Base-by-base conservation (phyloP, 768 basidiomycete species). In the Hortiboletus flavorubellus region DNA sequence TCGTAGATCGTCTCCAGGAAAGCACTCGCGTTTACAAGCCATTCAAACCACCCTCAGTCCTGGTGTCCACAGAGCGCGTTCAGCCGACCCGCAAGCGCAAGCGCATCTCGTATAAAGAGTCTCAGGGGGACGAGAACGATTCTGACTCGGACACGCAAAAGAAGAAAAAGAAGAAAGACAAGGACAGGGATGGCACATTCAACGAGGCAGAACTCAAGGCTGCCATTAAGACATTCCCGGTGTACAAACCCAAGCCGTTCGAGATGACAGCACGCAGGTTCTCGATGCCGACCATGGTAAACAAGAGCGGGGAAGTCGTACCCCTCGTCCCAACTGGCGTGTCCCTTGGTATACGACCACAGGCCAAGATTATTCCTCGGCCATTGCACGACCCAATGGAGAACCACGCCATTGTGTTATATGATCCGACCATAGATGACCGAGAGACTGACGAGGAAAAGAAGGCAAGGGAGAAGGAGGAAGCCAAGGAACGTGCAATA, bases 301-400 rank as follows among this genome's bases (percentile, higher is more conserved):
- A 78, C 69, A 85, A 85, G 70, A 80, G 84, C 48, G 91, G 93
- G 2, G 78, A 83, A 39, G 57, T 80, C 12, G 74, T 94, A 3
- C 64, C 74, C 2, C 77, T 83, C 10, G 59, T 79, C 4, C 74
- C 82, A 5, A 83, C 90, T 0, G 84, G 90, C 62, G 77, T 80
- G 3, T 85, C 93, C 11, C 83, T 99, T 5, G 97, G 97, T 29
- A 86, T 91, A 51, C 84, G 94, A 12, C 88, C 91, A 0, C 86
- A 83, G 53, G 79, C 87, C 0, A 89, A 83, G 61, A 73, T 97
- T 55, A 81, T 89, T 46, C 97, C 97, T 16, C 80, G 95, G 21
- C 97, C 97, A 6, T 75, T 98, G n/a, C 89, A 95, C 64, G 93
- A 99, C 68, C 97, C 95, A 1, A 95, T 99, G 91, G 85, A 90